phyloP scores from a whole-genome alignment of 2,329 filamentous ascomycete genomes.

The Arthrobotrys musiformis region DNA sequence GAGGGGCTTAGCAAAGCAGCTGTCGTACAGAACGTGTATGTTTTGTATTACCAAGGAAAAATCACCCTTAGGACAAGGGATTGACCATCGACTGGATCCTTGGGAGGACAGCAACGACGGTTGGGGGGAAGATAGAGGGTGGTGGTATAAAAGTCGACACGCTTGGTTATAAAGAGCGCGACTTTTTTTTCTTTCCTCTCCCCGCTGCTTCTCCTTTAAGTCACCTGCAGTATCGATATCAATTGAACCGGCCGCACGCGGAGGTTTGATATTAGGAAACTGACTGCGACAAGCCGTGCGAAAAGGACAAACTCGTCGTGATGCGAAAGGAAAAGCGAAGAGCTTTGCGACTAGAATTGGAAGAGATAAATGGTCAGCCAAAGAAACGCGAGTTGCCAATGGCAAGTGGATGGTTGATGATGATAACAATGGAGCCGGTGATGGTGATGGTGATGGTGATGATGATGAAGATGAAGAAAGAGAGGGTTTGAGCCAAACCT shows the following conservation, averaged over 20 bases:
- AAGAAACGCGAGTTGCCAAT: conserved; percentile 37
- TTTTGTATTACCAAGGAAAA: conserved; percentile 46
- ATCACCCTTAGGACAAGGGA: conserved; percentile 27
- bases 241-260: conserved; percentile 54
- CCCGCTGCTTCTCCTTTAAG: conserved; percentile 12
- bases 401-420: conserved; percentile 12
- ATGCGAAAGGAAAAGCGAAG: conserved; percentile 26
- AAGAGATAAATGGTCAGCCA: conserved; percentile 13
- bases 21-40: conserved; percentile 55
- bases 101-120: conserved; percentile 14
- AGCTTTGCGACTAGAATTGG: conserved; percentile 8
- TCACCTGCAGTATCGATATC: conserved; percentile 45
- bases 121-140: background rate
- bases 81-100: conserved; percentile 16
- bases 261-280: conserved; percentile 44
- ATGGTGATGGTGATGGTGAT: background rate
- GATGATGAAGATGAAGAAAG: background rate
- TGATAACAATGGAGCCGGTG: background rate
- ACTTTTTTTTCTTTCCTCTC: conserved; percentile 21
- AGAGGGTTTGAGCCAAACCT: conserved; percentile 37
- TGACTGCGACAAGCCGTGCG: conserved; percentile 34
- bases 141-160: conserved; percentile 36
- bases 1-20: conserved; percentile 46
- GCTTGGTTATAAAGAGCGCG: conserved; percentile 53
- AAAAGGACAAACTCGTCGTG: conserved; percentile 45